Conservation (phyloP, 176 grass and related monocot genomes). For the Secale cereale region DNA sequence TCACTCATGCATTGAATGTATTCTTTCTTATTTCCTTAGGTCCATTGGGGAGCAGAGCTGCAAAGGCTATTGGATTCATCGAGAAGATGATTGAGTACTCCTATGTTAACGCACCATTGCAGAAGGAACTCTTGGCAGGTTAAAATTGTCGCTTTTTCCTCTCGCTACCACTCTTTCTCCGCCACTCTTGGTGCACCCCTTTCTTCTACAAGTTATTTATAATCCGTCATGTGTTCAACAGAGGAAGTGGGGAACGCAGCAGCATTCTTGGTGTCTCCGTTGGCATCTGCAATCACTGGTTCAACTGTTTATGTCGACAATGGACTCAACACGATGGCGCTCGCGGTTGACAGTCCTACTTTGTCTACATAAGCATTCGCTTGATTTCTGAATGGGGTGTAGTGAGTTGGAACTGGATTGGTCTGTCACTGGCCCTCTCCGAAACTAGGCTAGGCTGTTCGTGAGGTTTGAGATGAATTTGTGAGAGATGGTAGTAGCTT, state of each 20-base stretch:
- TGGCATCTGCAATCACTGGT: slow-evolving; percentile 80
- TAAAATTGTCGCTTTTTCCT: not conserved
- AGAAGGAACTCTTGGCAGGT: slow-evolving; percentile 89
- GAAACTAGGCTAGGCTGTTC: not conserved
- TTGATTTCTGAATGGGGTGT: not conserved
- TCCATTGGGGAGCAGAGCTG: slow-evolving; percentile 82
- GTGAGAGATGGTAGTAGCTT: not conserved
- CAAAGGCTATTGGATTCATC: slow-evolving; percentile 89
- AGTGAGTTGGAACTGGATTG: not conserved
- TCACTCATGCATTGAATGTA: not conserved
- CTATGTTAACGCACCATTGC: slow-evolving; percentile 67
- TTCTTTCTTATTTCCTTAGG: slow-evolving; percentile 32
- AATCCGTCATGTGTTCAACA: slow-evolving; percentile 3
- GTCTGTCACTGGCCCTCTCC: not conserved
- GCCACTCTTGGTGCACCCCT: not conserved
- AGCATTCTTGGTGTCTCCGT: slow-evolving; percentile 70
- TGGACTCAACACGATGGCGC: slow-evolving; percentile 80
- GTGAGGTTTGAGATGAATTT: not conserved
- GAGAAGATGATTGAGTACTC: slow-evolving; percentile 95
- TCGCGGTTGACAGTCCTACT: slow-evolving; percentile 64
- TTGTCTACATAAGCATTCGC: slow-evolving; percentile 22
- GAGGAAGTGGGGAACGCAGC: slow-evolving; percentile 83
- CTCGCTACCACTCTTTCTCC: not conserved
- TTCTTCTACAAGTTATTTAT: not conserved
- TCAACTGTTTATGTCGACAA: slow-evolving; percentile 87